Percentiles rank a stretch among this genome's conserved stretches.
Evolutionary conservation across 805 yeast genomes (phyloP).

Genomic region (Ogataea populi-albae): DNA sequence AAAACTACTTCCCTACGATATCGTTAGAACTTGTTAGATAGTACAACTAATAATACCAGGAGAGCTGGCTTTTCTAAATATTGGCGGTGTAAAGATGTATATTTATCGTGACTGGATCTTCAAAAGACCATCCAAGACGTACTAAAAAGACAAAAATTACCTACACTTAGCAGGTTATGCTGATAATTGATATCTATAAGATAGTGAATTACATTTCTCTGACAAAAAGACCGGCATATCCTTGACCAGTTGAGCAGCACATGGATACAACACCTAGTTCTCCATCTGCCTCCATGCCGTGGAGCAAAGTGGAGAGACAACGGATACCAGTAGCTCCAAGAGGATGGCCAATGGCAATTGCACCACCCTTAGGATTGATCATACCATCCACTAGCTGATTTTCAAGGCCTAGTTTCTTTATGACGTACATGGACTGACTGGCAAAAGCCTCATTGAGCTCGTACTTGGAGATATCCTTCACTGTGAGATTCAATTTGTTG

Average conservation of each 20-base stretch:
- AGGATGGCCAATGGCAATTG: constrained; percentile 90
- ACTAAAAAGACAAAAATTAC: no score
- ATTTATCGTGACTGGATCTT: no score
- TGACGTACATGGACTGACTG: constrained; percentile 30
- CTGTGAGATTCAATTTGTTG: constrained; percentile 24
- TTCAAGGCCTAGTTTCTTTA: constrained; percentile 18
- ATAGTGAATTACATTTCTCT: no score
- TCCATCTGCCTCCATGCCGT: constrained; percentile 31
- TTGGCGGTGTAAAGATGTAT: constrained; percentile 10
- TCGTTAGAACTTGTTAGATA: no score
- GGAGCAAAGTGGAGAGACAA: constrained; percentile 35
- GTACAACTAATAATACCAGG: neutral
- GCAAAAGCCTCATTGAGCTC: constrained; percentile 40
- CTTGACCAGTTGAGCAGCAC: constrained; percentile 42
- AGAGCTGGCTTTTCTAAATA: constrained; percentile 1
- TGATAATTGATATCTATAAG: no score
- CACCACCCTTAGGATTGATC: constrained; percentile 88
- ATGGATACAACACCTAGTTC: constrained; percentile 38
- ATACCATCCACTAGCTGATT: constrained; percentile 32
- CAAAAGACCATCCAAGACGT: no score
- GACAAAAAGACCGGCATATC: constrained; percentile 35
- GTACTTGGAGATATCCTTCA: constrained; percentile 30
- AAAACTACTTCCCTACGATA: neutral
- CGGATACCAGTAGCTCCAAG: constrained; percentile 60
- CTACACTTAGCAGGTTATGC: no score